phyloP scores from a whole-genome alignment of 2,329 filamentous ascomycete genomes.

The Zalaria sp. region DNA sequence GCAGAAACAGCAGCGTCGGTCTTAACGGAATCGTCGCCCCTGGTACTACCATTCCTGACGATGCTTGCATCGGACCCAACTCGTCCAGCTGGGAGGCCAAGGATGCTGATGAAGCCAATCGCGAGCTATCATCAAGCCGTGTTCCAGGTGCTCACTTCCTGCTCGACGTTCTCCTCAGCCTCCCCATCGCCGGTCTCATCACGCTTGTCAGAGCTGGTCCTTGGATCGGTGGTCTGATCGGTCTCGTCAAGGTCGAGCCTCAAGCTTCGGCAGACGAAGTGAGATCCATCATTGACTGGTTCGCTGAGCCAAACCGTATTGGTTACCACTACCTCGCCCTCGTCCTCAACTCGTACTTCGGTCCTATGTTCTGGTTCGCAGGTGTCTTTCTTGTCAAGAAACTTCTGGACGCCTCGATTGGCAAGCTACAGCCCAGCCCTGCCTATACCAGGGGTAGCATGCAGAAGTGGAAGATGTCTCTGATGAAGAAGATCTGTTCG shows the following conservation, averaged over 20 bases:
- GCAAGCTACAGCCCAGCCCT: conserved; percentile 21
- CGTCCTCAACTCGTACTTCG: conserved; percentile 24
- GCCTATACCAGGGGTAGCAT: conserved; percentile 20
- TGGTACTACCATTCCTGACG: conserved; percentile 33
- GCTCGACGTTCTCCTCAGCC: conserved; percentile 26
- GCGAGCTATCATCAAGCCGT: conserved; percentile 25
- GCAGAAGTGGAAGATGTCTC: conserved; percentile 28
- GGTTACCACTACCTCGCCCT: conserved; percentile 37
- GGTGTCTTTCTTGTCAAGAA: conserved; percentile 28
- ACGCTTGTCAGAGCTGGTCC: conserved; percentile 32
- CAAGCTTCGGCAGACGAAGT: conserved; percentile 20
- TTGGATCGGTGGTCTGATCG: conserved; percentile 25
- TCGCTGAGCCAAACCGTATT: conserved; percentile 31
- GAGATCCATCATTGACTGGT: conserved; percentile 34
- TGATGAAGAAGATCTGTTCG: conserved; percentile 33
- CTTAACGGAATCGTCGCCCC: conserved; percentile 36
- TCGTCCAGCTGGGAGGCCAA: conserved; percentile 43
- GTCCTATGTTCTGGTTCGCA: conserved; percentile 31
- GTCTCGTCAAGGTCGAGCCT: conserved; percentile 29
- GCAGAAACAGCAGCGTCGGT: conserved; percentile 33
- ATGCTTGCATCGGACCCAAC: conserved; percentile 41
- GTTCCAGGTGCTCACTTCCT: conserved; percentile 32
- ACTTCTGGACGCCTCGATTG: conserved; percentile 26
- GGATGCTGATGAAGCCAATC: conserved; percentile 34
- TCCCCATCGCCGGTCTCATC: conserved; percentile 27